Evolutionary conservation across 148 eudicot genomes (phyloP).

Genomic region (Nepenthes gracilis): DNA sequence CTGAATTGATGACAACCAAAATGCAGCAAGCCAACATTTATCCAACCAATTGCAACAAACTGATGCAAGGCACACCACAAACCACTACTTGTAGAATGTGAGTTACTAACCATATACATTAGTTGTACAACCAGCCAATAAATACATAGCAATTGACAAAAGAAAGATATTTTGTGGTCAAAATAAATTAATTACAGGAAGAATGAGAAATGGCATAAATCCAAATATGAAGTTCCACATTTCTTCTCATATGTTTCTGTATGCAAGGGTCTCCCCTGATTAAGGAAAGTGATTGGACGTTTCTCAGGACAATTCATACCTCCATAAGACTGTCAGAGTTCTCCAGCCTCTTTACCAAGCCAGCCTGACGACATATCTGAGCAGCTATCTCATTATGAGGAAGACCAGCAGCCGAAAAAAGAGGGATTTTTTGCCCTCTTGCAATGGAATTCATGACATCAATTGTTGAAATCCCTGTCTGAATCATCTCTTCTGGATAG

Average conservation of each 20-base stretch:
- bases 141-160: too few species aligned
- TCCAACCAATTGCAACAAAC: too few species aligned
- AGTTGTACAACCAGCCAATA: too few species aligned
- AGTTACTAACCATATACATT: too few species aligned
- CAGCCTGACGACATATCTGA: constrained; percentile 81
- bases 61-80: too few species aligned
- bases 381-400: constrained; percentile 86
- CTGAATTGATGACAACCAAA: too few species aligned
- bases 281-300: background rate
- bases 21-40: too few species aligned
- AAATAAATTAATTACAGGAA: too few species aligned
- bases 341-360: constrained; percentile 70
- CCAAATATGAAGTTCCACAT: background rate
- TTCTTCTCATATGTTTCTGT: background rate
- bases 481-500: constrained; percentile 84
- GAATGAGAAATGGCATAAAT: too few species aligned
- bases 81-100: too few species aligned
- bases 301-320: constrained; percentile 21
- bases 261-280: background rate
- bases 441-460: constrained; percentile 88
- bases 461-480: constrained; percentile 67
- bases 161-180: too few species aligned
- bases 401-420: constrained; percentile 82
- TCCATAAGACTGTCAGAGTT: constrained; percentile 47
- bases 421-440: constrained; percentile 76